A percentile compares a stretch with the other conserved stretches of the same genome.
phyloP scores from a whole-genome alignment of 2,329 filamentous ascomycete genomes.

The Clonostachys rhizophaga region DNA sequence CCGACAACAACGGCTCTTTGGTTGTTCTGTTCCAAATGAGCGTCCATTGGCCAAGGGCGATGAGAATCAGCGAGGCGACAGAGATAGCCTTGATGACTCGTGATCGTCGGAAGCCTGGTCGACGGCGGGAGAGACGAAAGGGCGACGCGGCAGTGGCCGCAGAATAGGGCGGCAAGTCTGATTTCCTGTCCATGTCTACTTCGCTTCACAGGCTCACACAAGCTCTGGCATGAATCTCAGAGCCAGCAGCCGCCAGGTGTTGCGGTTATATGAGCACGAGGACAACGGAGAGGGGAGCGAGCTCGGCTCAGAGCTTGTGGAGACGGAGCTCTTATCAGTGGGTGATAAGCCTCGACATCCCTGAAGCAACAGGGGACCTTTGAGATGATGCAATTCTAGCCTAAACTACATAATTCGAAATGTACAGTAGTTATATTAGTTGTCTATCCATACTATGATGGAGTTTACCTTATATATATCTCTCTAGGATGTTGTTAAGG shows the following conservation, averaged over 20 bases:
- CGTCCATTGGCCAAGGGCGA: constrained; percentile 43
- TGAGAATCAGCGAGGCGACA: constrained; percentile 43
- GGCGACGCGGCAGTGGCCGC: background rate
- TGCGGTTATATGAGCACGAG: background rate
- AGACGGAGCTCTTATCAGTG: too few species aligned
- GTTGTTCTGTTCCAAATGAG: constrained; percentile 24
- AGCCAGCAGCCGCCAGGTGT: background rate
- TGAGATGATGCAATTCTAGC: too few species aligned
- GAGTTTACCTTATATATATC: too few species aligned
- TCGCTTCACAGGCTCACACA: too few species aligned
- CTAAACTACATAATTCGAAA: too few species aligned
- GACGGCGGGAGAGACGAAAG: constrained; percentile 8
- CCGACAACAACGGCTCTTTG: constrained; percentile 5
- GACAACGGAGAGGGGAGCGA: background rate
- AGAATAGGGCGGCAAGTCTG: background rate
- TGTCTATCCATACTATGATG: too few species aligned
- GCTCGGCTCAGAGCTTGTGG: too few species aligned
- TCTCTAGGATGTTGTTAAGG: too few species aligned
- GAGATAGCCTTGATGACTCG: constrained; percentile 35
- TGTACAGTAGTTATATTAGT: too few species aligned
- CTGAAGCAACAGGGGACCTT: too few species aligned
- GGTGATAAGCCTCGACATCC: too few species aligned
- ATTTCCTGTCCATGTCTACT: background rate
- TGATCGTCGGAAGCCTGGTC: constrained; percentile 31
- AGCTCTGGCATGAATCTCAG: background rate